Conservation (phyloP, 176 grass and related monocot genomes). For the Avena sativa region DNA sequence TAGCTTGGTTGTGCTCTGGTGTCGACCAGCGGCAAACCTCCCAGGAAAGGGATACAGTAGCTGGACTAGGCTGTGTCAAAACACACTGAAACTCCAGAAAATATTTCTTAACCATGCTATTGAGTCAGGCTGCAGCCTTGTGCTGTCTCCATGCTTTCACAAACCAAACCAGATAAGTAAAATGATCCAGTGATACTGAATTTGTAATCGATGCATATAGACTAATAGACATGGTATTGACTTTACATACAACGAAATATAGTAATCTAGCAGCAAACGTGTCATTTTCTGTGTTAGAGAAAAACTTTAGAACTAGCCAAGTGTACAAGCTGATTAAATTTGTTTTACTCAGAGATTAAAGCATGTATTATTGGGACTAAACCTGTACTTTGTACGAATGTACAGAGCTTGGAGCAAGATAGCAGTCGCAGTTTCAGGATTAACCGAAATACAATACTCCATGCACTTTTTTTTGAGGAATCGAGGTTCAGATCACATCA, state of each 20-base stretch:
- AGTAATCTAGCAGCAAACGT: slow-evolving; percentile 1
- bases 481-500: background rate
- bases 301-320: background rate
- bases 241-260: background rate
- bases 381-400: background rate
- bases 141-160: slow-evolving; percentile 70
- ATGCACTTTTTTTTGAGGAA: background rate
- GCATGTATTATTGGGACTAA: background rate
- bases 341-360: background rate
- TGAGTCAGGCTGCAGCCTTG: slow-evolving; percentile 75
- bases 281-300: background rate
- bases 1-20: no score
- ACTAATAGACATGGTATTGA: background rate
- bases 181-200: slow-evolving; percentile 14
- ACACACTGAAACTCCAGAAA: no score
- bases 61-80: background rate
- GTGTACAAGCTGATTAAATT: background rate
- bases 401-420: background rate
- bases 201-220: background rate
- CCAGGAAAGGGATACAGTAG: no score
- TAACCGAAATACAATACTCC: background rate
- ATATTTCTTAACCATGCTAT: slow-evolving; percentile 28
- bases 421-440: slow-evolving; percentile 4
- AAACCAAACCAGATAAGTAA: slow-evolving; percentile 19
- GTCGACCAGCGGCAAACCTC: no score